These are phyloP conservation scores for Gryganskiella cystojenkinii DNA, from an alignment of 192 early-diverging fungal genomes.

Conservation along the genomic window DNA sequence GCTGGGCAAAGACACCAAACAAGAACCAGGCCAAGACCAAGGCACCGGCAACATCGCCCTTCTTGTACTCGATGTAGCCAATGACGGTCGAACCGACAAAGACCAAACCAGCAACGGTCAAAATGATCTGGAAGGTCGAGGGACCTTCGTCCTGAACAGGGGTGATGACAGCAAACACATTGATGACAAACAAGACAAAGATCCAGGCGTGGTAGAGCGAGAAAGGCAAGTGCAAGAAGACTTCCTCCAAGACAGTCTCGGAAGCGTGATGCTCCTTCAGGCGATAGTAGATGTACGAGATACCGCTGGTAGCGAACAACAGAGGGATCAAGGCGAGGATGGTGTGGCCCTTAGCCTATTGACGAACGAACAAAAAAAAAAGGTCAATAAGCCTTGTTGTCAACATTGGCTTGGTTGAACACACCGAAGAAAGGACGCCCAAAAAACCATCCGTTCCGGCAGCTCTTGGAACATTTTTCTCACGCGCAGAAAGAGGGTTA, in stretches of 20 bases:
- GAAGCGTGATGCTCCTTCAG: slow-evolving; percentile 55
- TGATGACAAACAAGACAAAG: slow-evolving; percentile 64
- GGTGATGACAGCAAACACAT: slow-evolving; percentile 68
- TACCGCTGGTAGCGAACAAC: slow-evolving; percentile 65
- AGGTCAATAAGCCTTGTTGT: background rate
- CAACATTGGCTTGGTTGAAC: background rate
- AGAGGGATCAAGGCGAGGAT: slow-evolving; percentile 63
- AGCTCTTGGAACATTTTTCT: too few species aligned
- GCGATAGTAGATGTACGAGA: slow-evolving; percentile 66
- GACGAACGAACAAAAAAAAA: background rate
- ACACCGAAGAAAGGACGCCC: too few species aligned
- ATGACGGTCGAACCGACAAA: slow-evolving; percentile 66
- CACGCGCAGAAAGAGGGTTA: too few species aligned
- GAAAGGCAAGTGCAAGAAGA: slow-evolving; percentile 76
- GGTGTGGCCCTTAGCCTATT: slow-evolving; percentile 54
- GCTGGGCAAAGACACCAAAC: slow-evolving; percentile 60
- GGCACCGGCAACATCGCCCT: slow-evolving; percentile 70
- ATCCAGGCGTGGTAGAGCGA: slow-evolving; percentile 75
- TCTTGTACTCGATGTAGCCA: slow-evolving; percentile 66
- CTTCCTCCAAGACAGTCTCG: slow-evolving; percentile 48
- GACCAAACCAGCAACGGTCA: slow-evolving; percentile 59
- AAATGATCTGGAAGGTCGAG: slow-evolving; percentile 53
- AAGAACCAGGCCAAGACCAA: slow-evolving; percentile 70
- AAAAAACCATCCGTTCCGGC: too few species aligned
- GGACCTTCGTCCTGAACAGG: slow-evolving; percentile 48